Evolutionary conservation across 805 yeast genomes (phyloP), one percentile per base, ranked within the genome.

Genomic region (Saccharomycodes ludwigii): DNA sequence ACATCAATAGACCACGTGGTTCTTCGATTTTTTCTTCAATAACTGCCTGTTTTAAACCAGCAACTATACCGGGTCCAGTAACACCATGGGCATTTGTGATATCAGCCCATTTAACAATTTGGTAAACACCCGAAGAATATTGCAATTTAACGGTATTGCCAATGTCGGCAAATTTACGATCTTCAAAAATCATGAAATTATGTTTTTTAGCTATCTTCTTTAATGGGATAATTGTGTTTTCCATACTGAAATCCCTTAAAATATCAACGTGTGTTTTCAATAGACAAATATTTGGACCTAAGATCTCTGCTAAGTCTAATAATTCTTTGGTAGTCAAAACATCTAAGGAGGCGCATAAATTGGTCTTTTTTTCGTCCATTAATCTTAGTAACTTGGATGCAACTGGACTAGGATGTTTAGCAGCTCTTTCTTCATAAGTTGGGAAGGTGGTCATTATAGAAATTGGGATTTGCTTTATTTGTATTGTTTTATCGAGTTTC

Each of bases 81-180:
- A 91, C 86, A 36, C 96, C 94, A 48, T 91, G 98, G 1, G 97
- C 97, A 55, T 91, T 91, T 21, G 97, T 88, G 43, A 91, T 85
- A 50, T 91, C 95, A 1, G 97, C 75, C 98, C 98, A 91, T 47
- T 75, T 61, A 10, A 94, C 91, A 39, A 88, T 88, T 50, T 72
- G 75, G 62, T 73, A 85, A 8, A 83, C 77, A 27, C 98, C 98
- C 23, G 93, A 83, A 20, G 80, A 63, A 56, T 88, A 91, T 58
- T 91, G 98, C 27, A 83, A 71, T 59, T 88, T 86, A 33, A 91
- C 98, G 1, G 98, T 91, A 50, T 86, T 84, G 12, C 99, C 99
- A 46, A 91, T 91, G 56, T 91, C 99, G 16, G 99, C 98, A 58
- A 91, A 91, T 60, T 91, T 91, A 41, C 99, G 71, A 59, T 91